Conservation (phyloP, 148 eudicot species). For the Spergularia marina region DNA sequence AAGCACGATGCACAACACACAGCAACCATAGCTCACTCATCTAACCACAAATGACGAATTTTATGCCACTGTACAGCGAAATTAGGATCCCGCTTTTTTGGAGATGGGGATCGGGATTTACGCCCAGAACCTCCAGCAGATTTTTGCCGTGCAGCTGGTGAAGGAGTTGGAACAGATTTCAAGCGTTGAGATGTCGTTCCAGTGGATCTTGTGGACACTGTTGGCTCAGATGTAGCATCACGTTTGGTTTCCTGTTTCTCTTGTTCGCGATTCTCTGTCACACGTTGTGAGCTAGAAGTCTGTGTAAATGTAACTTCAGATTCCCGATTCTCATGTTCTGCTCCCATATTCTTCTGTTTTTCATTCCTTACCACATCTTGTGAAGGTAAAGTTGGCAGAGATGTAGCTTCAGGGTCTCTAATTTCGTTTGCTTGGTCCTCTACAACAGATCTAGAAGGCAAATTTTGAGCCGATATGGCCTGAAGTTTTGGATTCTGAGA, state of each 20-base stretch:
- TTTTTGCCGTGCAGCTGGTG: neutral
- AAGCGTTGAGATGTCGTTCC: neutral
- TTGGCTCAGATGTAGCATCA: neutral
- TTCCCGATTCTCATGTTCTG: neutral
- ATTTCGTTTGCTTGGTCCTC: neutral
- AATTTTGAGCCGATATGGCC: neutral
- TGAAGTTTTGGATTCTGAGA: constrained; percentile 9
- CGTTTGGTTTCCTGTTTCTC: neutral
- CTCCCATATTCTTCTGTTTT: neutral
- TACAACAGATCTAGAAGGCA: neutral
- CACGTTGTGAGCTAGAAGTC: neutral
- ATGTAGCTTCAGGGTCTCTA: constrained; percentile 6
- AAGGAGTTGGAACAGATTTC: neutral
- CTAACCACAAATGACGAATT: constrained; percentile 56
- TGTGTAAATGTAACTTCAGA: neutral
- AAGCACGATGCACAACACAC: neutral
- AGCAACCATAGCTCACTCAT: constrained; percentile 18
- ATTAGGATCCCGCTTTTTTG: constrained; percentile 25
- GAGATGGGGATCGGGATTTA: constrained; percentile 28
- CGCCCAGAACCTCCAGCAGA: neutral
- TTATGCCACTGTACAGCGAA: constrained; percentile 44
- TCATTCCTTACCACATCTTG: constrained; percentile 4
- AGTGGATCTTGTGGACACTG: neutral
- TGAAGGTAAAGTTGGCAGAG: neutral
- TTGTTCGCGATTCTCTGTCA: neutral